Conservation (phyloP, 768 basidiomycete genomes). For the Agrocybe chaxingu region DNA sequence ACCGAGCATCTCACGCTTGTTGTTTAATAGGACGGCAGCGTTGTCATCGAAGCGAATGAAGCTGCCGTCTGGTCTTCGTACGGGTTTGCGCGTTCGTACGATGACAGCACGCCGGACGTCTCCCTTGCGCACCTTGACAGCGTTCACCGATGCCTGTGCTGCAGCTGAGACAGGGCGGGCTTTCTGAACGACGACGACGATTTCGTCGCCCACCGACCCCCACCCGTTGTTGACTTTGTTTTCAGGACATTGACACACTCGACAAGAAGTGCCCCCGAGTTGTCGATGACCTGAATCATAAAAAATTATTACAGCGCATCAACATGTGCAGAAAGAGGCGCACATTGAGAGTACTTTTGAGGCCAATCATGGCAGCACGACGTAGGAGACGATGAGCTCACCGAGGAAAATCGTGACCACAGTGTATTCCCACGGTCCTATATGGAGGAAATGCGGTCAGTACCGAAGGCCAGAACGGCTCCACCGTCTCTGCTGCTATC, state of each 20-base stretch:
- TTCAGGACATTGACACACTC: constrained; percentile 98
- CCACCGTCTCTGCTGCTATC: constrained; percentile 9
- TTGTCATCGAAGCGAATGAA: constrained; percentile 94
- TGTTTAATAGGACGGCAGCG: constrained; percentile 89
- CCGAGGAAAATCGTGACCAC: constrained; percentile 6
- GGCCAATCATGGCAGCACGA: constrained; percentile 75
- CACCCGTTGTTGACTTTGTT: constrained; percentile 95
- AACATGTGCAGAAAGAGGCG: constrained; percentile 17
- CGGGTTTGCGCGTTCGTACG: constrained; percentile 86
- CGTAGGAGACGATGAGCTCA: constrained; percentile 8
- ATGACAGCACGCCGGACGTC: constrained; percentile 96
- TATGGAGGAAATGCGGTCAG: constrained; percentile 15
- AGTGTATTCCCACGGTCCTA: constrained; percentile 23
- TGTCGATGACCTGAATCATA: constrained; percentile 80
- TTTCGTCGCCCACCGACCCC: constrained; percentile 92
- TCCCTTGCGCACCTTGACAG: constrained; percentile 87
- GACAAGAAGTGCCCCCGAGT: constrained; percentile 90
- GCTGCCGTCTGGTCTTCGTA: constrained; percentile 84
- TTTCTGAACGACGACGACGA: constrained; percentile 91
- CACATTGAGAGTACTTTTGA: constrained; percentile 89
- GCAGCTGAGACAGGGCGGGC: constrained; percentile 79
- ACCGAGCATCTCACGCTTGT: constrained; percentile 94
- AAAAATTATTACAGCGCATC: background rate
- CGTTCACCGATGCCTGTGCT: constrained; percentile 64
- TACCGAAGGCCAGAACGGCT: constrained; percentile 7